Percentiles rank a stretch among this genome's conserved stretches.
Conservation (phyloP, 2,329 filamentous ascomycete genomes). For the Apiospora saccharicola region DNA sequence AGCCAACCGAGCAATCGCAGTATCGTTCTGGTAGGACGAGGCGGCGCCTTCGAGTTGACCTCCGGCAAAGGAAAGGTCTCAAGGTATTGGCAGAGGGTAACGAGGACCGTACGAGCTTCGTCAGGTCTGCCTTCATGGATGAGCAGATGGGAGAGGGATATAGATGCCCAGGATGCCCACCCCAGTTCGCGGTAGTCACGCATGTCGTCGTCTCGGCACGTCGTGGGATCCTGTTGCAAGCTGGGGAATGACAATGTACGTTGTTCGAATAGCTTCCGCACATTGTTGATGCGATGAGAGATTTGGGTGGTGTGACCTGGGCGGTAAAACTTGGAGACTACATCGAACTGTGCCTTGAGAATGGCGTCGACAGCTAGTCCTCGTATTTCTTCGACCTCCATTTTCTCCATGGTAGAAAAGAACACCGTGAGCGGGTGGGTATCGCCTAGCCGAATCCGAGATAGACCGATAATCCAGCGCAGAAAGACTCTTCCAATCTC, state of each 20-base stretch:
- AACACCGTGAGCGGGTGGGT: not conserved
- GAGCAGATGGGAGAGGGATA: conserved; percentile 3
- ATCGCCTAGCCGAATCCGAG: not conserved
- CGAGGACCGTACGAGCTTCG: not conserved
- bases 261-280: not conserved
- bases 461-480: conserved; percentile 1
- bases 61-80: not conserved
- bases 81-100: not conserved
- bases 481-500: not conserved
- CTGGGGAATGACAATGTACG: not conserved
- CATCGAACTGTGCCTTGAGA: not conserved
- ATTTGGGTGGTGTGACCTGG: not conserved
- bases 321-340: not conserved
- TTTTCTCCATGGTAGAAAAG: not conserved
- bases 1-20: conserved; percentile 1
- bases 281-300: not conserved
- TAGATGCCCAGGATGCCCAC: not conserved
- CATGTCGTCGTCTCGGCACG: not conserved
- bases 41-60: not conserved
- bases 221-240: no score
- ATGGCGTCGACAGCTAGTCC: not conserved
- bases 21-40: not conserved
- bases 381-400: conserved; percentile 6
- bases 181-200: conserved; percentile 9
- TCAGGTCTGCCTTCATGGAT: not conserved